Percentiles rank a stretch among this genome's conserved stretches.
phyloP scores from a whole-genome alignment of 164 flowering plant species.

The Stephania japonica region DNA sequence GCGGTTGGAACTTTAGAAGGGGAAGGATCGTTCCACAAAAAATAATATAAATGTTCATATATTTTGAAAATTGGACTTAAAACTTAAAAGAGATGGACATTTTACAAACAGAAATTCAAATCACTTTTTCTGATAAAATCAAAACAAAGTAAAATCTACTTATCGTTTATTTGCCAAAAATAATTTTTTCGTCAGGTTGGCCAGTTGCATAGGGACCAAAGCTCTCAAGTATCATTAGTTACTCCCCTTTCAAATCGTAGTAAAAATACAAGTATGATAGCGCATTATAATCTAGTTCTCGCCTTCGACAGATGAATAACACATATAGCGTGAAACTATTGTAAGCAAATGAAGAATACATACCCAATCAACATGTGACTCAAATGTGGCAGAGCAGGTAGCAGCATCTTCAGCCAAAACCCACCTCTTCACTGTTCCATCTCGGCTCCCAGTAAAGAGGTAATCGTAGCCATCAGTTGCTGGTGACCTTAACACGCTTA shows the following conservation, averaged over 20 bases:
- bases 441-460: slow-evolving; percentile 94
- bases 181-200: neutral
- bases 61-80: no score
- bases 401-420: slow-evolving; percentile 60
- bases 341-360: neutral
- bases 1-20: no score
- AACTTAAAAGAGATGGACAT: no score
- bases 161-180: neutral
- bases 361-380: slow-evolving; percentile 99
- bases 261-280: neutral
- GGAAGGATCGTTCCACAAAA: no score
- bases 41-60: no score
- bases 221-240: neutral
- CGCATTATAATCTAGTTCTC: neutral
- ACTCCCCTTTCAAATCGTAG: neutral
- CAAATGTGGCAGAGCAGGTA: slow-evolving; percentile 87
- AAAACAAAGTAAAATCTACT: neutral
- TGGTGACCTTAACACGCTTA: slow-evolving; percentile 56
- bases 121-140: neutral
- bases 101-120: no score
- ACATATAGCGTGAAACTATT: neutral
- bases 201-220: neutral
- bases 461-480: slow-evolving; percentile 40
- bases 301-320: neutral
- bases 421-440: slow-evolving; percentile 95